Evolutionary conservation across 2,329 filamentous ascomycete species (phyloP), one percentile per base, ranked within the genome.

Genomic region (Aureobasidium pullulans): DNA sequence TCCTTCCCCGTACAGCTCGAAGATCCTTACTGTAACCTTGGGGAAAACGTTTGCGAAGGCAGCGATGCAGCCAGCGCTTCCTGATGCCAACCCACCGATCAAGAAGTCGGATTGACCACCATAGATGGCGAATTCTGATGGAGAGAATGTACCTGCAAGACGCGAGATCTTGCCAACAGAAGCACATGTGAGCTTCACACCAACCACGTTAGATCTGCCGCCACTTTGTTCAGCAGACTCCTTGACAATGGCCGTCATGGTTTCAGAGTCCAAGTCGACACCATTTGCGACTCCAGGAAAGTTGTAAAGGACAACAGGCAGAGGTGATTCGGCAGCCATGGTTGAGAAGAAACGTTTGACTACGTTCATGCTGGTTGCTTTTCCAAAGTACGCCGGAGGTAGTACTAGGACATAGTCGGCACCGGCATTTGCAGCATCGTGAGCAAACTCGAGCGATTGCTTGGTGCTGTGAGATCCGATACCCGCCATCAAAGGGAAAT

Each of bases 301-400:
- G 72, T 88, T 88, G 76, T 88, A 88, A 60, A 90, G 84, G 40
- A 89, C 72, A 28, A 89, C 75, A 0, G 86, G 86, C 1, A 89
- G 68, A 0, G 81, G 79, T 16, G 79, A 83, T 1, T 78, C 78
- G 50, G 79, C 76, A 1, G 86, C 86, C 4, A 87, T 71, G 37
- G 75, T 70, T 53, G 72, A 66, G 64, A 73, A 78, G 62, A 77
- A 78, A 6, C 63, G 66, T 62, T 70, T 67, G 5, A 79, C 68
- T 2, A 77, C 75, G 15, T 68, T 66, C 39, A 70, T 67, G 0
- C 73, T 76, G 6, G 74, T 77, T 6, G 72, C 71, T 49, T 72
- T 72, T 40, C 74, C 75, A 59, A 77, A 77, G 64, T 78, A 78
- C 3, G 70, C 72, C 11, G 75, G 73, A 5, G 76, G 76, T 5